A percentile compares a stretch with the other conserved stretches of the same genome.
Conservation (phyloP, 179 eudicot genomes). For the Beta macrorhiza region DNA sequence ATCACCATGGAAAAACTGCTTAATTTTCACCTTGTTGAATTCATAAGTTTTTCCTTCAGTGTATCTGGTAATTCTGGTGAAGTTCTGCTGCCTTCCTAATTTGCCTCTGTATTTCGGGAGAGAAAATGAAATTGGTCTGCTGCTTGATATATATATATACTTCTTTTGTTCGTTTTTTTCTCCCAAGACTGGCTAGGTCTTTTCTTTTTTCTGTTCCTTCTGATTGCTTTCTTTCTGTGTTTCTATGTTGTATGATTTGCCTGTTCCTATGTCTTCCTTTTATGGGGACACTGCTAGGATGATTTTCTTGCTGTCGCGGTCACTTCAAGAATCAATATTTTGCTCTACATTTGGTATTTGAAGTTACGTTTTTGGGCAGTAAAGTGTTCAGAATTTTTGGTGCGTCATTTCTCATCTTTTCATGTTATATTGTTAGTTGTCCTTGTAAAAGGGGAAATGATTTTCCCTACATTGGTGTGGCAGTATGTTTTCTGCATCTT, state of each 20-base stretch:
- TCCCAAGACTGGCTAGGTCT: background rate
- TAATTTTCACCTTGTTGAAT: conserved; percentile 3
- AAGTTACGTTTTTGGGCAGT: background rate
- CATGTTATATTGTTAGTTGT: background rate
- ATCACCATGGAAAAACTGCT: conserved; percentile 1
- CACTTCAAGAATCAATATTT: background rate
- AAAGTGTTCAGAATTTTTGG: background rate
- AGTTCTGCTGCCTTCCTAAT: background rate
- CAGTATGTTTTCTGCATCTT: background rate
- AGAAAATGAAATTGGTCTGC: background rate
- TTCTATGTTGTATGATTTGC: background rate
- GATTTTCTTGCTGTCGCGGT: background rate
- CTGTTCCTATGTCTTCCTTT: no score
- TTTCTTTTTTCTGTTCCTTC: background rate
- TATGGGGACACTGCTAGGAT: background rate
- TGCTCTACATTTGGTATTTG: background rate
- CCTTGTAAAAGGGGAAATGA: background rate
- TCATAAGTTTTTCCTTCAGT: background rate
- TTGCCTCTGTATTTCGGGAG: background rate
- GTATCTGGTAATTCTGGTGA: background rate
- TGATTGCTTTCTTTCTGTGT: background rate
- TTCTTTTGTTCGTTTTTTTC: background rate
- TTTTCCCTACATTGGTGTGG: background rate
- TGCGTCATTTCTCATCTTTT: background rate
- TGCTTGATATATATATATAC: background rate